phyloP scores from a whole-genome alignment of 306 rosid genomes.

The Biancaea sappan region DNA sequence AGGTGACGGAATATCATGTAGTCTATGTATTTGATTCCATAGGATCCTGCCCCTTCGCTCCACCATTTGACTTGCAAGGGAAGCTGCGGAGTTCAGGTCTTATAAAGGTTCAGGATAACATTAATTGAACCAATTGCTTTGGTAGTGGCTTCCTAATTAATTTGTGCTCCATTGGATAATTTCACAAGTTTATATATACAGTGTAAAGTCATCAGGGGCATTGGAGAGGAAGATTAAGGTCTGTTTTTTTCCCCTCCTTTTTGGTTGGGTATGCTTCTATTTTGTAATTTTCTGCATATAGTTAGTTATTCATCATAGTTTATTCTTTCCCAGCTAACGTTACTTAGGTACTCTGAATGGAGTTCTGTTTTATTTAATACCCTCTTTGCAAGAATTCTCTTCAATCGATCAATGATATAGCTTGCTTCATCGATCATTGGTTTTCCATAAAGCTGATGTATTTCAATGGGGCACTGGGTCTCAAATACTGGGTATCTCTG shows the following conservation, averaged over 20 bases:
- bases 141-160: slow-evolving; percentile 45
- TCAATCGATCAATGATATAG: not conserved
- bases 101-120: slow-evolving; percentile 56
- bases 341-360: slow-evolving; percentile 12
- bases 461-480: not conserved
- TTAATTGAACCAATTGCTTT: slow-evolving; percentile 47
- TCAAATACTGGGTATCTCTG: not conserved
- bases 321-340: slow-evolving; percentile 19
- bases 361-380: not conserved
- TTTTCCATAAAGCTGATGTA: not conserved
- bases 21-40: slow-evolving; percentile 44
- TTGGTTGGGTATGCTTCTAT: slow-evolving; percentile 26
- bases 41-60: slow-evolving; percentile 42
- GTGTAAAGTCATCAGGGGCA: slow-evolving; percentile 42
- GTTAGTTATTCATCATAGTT: slow-evolving; percentile 38
- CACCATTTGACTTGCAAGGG: not conserved
- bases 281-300: slow-evolving; percentile 37
- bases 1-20: slow-evolving; percentile 52
- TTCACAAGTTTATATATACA: slow-evolving; percentile 24
- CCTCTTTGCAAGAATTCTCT: slow-evolving; percentile 23
- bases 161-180: slow-evolving; percentile 43
- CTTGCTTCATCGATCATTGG: not conserved
- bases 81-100: no score
- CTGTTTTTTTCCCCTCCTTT: slow-evolving; percentile 23
- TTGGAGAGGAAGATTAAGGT: slow-evolving; percentile 39